Base-by-base conservation (phyloP, 306 rosid genomes). In the Citrullus amarus region DNA sequence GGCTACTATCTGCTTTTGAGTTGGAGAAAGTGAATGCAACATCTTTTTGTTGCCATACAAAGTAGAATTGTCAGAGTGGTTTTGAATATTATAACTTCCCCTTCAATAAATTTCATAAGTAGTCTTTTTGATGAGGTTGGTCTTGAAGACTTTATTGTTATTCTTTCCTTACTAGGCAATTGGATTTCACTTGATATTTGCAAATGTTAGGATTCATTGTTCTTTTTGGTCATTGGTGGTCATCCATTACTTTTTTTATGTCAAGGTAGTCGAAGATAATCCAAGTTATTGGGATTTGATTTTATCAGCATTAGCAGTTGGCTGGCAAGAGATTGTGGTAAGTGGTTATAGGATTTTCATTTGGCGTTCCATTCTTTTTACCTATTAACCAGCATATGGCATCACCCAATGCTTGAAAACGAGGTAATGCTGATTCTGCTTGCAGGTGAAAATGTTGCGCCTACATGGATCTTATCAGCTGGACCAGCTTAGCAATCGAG, bases 311-410 rank as follows among this genome's bases (percentile, higher is more conserved):
- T 62, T 94, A 54, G 91, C 98, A 78, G 87, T 94, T 84, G 98
- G 98, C 85, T 92, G 98, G 98, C 89, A 89, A 46, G 98, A 94
- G 68, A 80, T 90, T 84, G 98, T 88, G 95, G 98, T 94, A 41
- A 36, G 97, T 87, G 77, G 81, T 77, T 80, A 61, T 63, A 32
- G 34, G 61, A 13, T 78, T 36, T 48, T 60, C 55, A 61, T 80
- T 32, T 15, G 18, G 73, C 17, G 10, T 58, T 44, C 79, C 81
- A 77, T 80, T 82, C 20, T 80, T 63, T 13, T 39, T 4, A 41
- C 54, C 84, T 14, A 46, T 77, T 79, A 48, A 63, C 75, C 78
- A 32, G 78, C 83, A 44, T 87, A 44, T 80, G 46, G 59, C 68
- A 71, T 82, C 54, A 34, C 79, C 56, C 66, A 56, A 75, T 81